phyloP scores from a whole-genome alignment of 768 basidiomycete genomes.

The Russula brevipes region DNA sequence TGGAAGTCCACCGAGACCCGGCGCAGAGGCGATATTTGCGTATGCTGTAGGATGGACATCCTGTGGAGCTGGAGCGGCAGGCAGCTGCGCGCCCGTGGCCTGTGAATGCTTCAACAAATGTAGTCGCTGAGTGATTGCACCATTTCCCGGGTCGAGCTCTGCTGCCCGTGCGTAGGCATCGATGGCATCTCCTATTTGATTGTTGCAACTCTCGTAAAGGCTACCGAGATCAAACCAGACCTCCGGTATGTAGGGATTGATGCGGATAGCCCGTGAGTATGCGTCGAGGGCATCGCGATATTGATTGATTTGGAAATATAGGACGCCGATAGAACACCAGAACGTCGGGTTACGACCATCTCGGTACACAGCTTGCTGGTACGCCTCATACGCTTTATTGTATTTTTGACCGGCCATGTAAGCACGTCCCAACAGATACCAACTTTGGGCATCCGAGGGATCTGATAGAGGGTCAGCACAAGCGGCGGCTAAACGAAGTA shows the following conservation, averaged over 20 bases:
- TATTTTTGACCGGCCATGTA: conserved; percentile 99
- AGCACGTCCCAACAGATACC: conserved; percentile 97
- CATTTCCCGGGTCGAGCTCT: conserved; percentile 86
- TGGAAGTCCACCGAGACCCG: conserved; percentile 62
- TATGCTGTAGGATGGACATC: conserved; percentile 97
- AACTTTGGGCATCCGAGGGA: conserved; percentile 92
- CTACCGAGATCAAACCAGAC: conserved; percentile 98
- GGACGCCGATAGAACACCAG: conserved; percentile 98
- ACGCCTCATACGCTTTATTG: conserved; percentile 99
- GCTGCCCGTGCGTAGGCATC: conserved; percentile 95
- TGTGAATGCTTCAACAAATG: conserved; percentile 77
- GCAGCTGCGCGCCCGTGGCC: conserved; percentile 63
- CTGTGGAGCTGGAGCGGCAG: conserved; percentile 86
- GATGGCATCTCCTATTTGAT: conserved; percentile 97
- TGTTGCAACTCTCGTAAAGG: conserved; percentile 97
- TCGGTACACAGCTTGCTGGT: conserved; percentile 98
- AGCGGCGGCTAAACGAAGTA: conserved; percentile 2
- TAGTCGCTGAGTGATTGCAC: conserved; percentile 75
- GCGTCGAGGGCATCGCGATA: conserved; percentile 98
- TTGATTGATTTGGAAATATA: conserved; percentile 99
- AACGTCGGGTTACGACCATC: conserved; percentile 99
- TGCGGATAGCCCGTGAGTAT: conserved; percentile 96
- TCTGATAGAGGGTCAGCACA: conserved; percentile 44
- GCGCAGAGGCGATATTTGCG: conserved; percentile 65
- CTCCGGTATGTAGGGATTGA: conserved; percentile 94